Percentiles rank a stretch among this genome's conserved stretches.
Conservation (phyloP, 2,329 filamentous ascomycete species). For the Xylariaceae sp. region DNA sequence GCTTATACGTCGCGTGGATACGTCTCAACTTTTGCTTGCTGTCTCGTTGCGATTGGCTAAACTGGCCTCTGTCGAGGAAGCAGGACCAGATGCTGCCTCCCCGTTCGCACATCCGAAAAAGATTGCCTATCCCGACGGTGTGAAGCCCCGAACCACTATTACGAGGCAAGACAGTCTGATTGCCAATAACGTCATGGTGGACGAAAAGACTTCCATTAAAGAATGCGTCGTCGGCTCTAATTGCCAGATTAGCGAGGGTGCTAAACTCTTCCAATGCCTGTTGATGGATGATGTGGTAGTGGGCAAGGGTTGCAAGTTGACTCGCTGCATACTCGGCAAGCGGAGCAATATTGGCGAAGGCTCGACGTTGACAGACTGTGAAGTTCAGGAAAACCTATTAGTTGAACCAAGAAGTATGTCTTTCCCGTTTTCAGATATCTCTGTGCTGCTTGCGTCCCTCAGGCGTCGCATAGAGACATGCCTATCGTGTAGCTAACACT, state of each 20-base stretch:
- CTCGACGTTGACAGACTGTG: slow-evolving; percentile 76
- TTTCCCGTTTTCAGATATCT: background rate
- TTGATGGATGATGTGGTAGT: slow-evolving; percentile 89
- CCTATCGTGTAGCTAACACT: slow-evolving; percentile 24
- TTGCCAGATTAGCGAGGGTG: slow-evolving; percentile 81
- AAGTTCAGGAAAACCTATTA: slow-evolving; percentile 85
- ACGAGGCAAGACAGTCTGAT: slow-evolving; percentile 77
- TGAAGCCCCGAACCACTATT: slow-evolving; percentile 76
- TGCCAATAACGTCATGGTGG: slow-evolving; percentile 81
- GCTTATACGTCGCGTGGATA: slow-evolving; percentile 84
- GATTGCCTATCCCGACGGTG: slow-evolving; percentile 74
- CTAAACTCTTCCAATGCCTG: slow-evolving; percentile 77
- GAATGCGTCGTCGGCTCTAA: slow-evolving; percentile 83
- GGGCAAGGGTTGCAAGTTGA: slow-evolving; percentile 77
- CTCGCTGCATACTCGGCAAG: slow-evolving; percentile 79
- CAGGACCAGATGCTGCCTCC: slow-evolving; percentile 51
- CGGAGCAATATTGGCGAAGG: slow-evolving; percentile 78
- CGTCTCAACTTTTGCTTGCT: slow-evolving; percentile 70
- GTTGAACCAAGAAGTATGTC: slow-evolving; percentile 70
- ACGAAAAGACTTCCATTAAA: slow-evolving; percentile 87
- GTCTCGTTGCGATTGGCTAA: slow-evolving; percentile 84
- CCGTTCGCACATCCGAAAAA: slow-evolving; percentile 75
- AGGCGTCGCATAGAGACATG: background rate
- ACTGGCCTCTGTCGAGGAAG: slow-evolving; percentile 64
- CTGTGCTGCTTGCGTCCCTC: background rate